Evolutionary conservation across 305 asterid genomes (phyloP).

Genomic region (Fraxinus latifolia): DNA sequence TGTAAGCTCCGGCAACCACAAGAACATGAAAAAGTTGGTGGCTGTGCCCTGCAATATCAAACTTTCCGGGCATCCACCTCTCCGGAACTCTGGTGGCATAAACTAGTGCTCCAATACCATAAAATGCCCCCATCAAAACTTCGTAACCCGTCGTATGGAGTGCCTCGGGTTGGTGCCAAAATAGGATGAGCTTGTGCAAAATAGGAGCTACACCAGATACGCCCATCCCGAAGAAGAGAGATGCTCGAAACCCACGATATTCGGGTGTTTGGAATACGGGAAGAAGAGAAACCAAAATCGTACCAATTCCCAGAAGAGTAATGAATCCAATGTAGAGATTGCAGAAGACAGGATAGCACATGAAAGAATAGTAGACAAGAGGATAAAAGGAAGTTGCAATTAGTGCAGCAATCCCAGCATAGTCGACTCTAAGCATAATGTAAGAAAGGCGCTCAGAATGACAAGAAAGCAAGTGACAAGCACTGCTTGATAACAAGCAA

Average conservation of each 20-base stretch:
- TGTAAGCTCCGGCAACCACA: conserved; percentile 91
- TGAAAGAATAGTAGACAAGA: conserved; percentile 89
- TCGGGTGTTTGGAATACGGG: conserved; percentile 84
- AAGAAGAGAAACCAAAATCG: conserved; percentile 69
- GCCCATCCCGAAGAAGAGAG: conserved; percentile 86
- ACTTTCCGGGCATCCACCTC: conserved; percentile 96
- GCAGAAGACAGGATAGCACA: conserved; percentile 90
- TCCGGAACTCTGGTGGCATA: conserved; percentile 84
- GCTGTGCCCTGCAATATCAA: conserved; percentile 90
- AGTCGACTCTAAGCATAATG: conserved; percentile 84
- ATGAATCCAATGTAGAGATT: conserved; percentile 83
- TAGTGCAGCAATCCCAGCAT: conserved; percentile 88
- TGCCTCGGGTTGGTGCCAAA: conserved; percentile 88
- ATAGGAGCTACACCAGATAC: conserved; percentile 77
- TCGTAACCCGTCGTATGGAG: conserved; percentile 79
- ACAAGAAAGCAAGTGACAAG: conserved; percentile 85
- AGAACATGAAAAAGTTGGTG: conserved; percentile 93
- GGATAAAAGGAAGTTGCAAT: conserved; percentile 96
- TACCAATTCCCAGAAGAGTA: conserved; percentile 65
- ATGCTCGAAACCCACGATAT: conserved; percentile 68
- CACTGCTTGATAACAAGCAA: conserved; percentile 87
- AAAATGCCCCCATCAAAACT: conserved; percentile 73
- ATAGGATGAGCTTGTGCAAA: conserved; percentile 75
- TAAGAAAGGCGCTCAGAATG: conserved; percentile 81
- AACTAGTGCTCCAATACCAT: conserved; percentile 73